These are phyloP conservation scores for Pestalotiopsis fici DNA, from an alignment of 2,329 filamentous ascomycete genomes.

Conservation along the genomic window DNA sequence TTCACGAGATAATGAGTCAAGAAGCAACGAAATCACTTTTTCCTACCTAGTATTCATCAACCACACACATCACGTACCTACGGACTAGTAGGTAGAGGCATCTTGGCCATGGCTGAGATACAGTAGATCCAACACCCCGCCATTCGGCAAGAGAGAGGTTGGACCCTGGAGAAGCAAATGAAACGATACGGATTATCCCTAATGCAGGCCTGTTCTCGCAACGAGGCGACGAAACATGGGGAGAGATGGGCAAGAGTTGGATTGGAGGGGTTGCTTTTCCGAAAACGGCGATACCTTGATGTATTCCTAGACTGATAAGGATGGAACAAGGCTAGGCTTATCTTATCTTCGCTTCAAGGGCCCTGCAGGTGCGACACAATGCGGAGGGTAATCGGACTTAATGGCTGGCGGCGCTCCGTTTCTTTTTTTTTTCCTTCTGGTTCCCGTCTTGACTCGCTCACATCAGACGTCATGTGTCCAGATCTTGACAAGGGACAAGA, in stretches of 20 bases:
- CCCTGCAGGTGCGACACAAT: neutral
- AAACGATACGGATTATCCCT: neutral
- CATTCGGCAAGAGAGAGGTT: neutral
- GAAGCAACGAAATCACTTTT: neutral
- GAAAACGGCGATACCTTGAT: slow-evolving; percentile 1
- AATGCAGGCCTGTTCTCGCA: neutral
- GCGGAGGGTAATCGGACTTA: slow-evolving; percentile 6
- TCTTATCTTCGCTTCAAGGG: neutral
- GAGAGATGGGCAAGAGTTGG: neutral
- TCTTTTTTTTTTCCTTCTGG: too few species aligned
- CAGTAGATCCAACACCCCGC: neutral
- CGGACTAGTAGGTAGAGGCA: neutral
- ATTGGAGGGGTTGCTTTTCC: slow-evolving; percentile 3
- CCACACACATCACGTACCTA: neutral
- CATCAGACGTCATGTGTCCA: neutral
- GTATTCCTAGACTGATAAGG: neutral
- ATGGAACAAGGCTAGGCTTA: neutral
- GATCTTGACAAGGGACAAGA: neutral
- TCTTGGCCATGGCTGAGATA: neutral
- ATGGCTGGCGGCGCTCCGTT: neutral
- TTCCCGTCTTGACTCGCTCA: neutral
- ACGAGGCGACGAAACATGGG: neutral
- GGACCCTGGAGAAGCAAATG: neutral
- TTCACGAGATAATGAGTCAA: slow-evolving; percentile 5
- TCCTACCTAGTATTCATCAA: neutral